These are phyloP conservation scores for Penicillium olsonii DNA, from an alignment of 2,329 filamentous ascomycete genomes.

Conservation along the genomic window DNA sequence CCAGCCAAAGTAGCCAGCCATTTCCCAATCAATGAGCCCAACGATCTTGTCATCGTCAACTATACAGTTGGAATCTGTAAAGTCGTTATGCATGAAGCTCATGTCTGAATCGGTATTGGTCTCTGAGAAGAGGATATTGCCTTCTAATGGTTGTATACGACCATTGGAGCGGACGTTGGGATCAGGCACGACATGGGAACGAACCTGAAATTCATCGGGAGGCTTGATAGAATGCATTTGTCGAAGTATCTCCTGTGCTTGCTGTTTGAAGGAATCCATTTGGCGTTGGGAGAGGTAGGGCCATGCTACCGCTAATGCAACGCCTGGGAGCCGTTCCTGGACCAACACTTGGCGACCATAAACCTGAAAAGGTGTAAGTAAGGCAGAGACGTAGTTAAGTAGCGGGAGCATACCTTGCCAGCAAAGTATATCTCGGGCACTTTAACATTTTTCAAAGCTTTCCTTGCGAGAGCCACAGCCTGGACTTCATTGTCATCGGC, in stretches of 20 bases:
- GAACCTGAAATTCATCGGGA: constrained; percentile 16
- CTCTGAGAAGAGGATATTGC: constrained; percentile 35
- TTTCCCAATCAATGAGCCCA: constrained; percentile 40
- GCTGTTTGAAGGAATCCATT: constrained; percentile 38
- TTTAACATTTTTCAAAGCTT: constrained; percentile 28
- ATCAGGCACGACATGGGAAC: constrained; percentile 24
- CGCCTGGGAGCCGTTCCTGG: constrained; percentile 43
- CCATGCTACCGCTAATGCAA: constrained; percentile 40
- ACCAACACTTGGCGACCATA: constrained; percentile 39
- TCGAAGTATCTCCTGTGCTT: constrained; percentile 37
- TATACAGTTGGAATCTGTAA: constrained; percentile 41
- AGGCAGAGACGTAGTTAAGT: background rate
- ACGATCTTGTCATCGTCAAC: constrained; percentile 43
- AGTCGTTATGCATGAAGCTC: constrained; percentile 45
- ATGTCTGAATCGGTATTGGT: constrained; percentile 27
- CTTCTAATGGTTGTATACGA: constrained; percentile 35
- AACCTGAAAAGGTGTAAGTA: constrained; percentile 31
- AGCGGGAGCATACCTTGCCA: constrained; percentile 34
- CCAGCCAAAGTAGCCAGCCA: constrained; percentile 42
- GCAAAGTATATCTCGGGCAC: constrained; percentile 44
- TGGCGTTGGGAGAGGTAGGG: constrained; percentile 37
- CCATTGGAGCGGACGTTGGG: constrained; percentile 28
- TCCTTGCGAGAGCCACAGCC: constrained; percentile 36
- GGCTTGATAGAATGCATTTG: constrained; percentile 31
- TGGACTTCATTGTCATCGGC: constrained; percentile 45